phyloP scores from a whole-genome alignment of 2,329 filamentous ascomycete genomes.

The Penicillium sp. region DNA sequence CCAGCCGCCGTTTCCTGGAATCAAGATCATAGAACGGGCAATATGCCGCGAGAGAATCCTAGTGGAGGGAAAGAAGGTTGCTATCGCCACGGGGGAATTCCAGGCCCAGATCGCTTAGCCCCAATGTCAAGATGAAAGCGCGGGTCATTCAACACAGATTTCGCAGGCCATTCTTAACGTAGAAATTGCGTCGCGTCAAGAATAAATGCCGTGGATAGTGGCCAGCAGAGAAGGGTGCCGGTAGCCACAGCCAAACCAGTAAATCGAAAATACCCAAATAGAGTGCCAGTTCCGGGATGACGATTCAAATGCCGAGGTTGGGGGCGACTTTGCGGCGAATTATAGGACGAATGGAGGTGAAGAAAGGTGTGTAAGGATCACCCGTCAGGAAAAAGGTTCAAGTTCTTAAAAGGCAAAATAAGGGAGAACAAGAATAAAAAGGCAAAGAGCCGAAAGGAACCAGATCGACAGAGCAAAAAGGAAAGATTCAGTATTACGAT shows the following conservation, averaged over 20 bases:
- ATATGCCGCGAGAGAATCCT: slow-evolving; percentile 1
- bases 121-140: neutral
- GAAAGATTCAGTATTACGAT: slow-evolving; percentile 19
- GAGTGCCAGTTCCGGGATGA: slow-evolving; percentile 13
- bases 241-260: neutral
- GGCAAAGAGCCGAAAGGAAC: slow-evolving; percentile 14
- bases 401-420: neutral
- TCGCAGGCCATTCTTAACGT: neutral
- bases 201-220: neutral
- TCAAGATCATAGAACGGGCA: slow-evolving; percentile 1
- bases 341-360: slow-evolving; percentile 17
- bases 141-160: neutral
- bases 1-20: slow-evolving; percentile 1
- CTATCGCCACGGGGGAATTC: neutral
- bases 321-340: slow-evolving; percentile 8
- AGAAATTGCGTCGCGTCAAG: neutral
- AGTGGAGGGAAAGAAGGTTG: neutral
- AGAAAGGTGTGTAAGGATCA: slow-evolving; percentile 2
- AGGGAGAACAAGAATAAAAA: slow-evolving; percentile 3
- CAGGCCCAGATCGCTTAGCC: neutral
- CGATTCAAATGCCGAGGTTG: slow-evolving; percentile 24
- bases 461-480: slow-evolving; percentile 24
- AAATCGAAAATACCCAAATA: neutral
- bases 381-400: neutral
- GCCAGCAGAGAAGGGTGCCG: too few species aligned